Evolutionary conservation across 768 basidiomycete genomes (phyloP), one percentile per base, ranked within the genome.

Genomic region (Sporobolomyces pararoseus): DNA sequence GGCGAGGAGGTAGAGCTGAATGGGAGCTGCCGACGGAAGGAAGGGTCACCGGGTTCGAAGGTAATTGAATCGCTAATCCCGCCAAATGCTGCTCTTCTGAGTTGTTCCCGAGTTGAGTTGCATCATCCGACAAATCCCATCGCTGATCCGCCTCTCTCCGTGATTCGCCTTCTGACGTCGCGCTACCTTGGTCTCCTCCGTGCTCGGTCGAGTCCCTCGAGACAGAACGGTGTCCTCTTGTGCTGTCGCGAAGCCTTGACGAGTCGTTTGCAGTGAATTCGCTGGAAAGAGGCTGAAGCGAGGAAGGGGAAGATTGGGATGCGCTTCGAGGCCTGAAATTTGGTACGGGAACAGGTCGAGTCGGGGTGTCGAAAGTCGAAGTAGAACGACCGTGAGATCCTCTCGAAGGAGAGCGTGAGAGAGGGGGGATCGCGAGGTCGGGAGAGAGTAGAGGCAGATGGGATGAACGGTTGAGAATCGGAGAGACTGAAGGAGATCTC

Each of bases 251-350:
- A n/a, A n/a, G n/a, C n/a, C n/a, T n/a, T n/a, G n/a, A n/a, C n/a
- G n/a, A n/a, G n/a, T n/a, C n/a, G n/a, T n/a, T n/a, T n/a, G n/a
- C n/a, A n/a, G n/a, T n/a, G n/a, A n/a, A n/a, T n/a, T n/a, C n/a
- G n/a, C n/a, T n/a, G n/a, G n/a, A n/a, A n/a, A n/a, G n/a, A n/a
- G n/a, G 37, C 19, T 51, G 50, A 51, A 25, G 25, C 25, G 50
- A 25, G 50, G 19, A 6, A 47, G 59, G 1, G 39, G 9, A 27
- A 14, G 63, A 72, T 55, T 14, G 71, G 66, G 7, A 73, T 0
- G 67, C 32, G 7, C 61, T 66, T 2, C 72, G 72, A 14, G 65
- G 55, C 21, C 65, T 59, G 59, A 63, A 63, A 5, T 49, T 25
- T 12, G 39, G 14, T 1, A 47, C 51, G 35, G 37, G 35, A 19